phyloP scores from a whole-genome alignment of 2,329 filamentous ascomycete species.

The Monosporascus sp. region DNA sequence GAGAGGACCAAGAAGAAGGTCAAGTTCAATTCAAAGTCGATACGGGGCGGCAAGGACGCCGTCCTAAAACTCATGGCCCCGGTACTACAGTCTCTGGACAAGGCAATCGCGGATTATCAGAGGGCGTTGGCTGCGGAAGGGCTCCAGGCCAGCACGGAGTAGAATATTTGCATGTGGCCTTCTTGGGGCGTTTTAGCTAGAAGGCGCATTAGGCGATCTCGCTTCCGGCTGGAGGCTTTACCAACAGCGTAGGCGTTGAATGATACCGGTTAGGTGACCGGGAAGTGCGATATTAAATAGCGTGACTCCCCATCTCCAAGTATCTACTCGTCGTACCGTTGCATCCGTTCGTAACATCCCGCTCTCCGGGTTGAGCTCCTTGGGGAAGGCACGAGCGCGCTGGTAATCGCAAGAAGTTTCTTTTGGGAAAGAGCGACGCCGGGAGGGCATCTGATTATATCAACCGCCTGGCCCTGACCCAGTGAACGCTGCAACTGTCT shows the following conservation, averaged over 20 bases:
- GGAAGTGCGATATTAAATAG: not conserved
- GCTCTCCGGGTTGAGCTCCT: not conserved
- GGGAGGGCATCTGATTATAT: not conserved
- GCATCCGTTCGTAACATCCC: not conserved
- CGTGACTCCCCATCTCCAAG: not conserved
- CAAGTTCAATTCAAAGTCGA: conserved; percentile 59
- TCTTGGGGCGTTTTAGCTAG: too few species aligned
- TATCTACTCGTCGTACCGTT: not conserved
- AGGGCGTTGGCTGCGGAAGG: conserved; percentile 63
- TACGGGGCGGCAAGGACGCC: conserved; percentile 70
- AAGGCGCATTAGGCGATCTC: not conserved
- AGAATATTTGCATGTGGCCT: conserved; percentile 9
- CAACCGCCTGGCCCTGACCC: too few species aligned
- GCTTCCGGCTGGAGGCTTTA: not conserved
- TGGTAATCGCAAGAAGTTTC: too few species aligned
- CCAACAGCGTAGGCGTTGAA: not conserved
- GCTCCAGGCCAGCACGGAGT: conserved; percentile 42
- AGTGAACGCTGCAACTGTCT: too few species aligned
- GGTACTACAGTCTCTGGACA: conserved; percentile 63
- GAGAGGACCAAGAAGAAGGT: conserved; percentile 70
- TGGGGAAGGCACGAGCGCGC: not conserved
- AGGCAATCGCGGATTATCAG: conserved; percentile 66
- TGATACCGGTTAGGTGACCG: not conserved
- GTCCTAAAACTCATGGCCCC: conserved; percentile 74
- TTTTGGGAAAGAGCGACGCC: not conserved